Evolutionary conservation across 257 asterid species (phyloP).

Genomic region (Solanum neorickii): DNA sequence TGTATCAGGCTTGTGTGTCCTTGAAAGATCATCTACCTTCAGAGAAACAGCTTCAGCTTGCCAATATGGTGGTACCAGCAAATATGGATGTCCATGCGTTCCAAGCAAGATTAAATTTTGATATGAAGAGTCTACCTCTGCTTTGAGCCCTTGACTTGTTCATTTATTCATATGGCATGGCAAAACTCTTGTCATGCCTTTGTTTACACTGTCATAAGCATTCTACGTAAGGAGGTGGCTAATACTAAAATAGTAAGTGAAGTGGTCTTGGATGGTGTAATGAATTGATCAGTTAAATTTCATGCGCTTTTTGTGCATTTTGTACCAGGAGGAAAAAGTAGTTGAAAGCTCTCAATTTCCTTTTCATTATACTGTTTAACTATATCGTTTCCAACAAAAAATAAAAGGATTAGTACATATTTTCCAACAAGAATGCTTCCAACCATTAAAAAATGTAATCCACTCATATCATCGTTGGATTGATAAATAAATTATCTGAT

Average conservation of each 20-base stretch:
- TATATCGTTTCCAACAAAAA: not conserved
- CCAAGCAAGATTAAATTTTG: not conserved
- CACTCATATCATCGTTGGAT: not conserved
- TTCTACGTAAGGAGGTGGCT: not conserved
- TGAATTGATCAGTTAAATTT: not conserved
- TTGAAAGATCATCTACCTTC: slow-evolving; percentile 46
- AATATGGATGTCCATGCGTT: not conserved
- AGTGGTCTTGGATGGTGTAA: not conserved
- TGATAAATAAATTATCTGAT: not conserved
- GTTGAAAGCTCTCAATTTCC: not conserved
- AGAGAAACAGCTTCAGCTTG: slow-evolving; percentile 62
- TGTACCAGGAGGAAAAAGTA: not conserved
- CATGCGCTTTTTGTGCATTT: not conserved
- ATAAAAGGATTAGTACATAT: not conserved
- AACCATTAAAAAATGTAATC: not conserved
- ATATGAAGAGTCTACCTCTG: not conserved
- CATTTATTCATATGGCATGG: not conserved
- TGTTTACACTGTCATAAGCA: too few relatives aligned
- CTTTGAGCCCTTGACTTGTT: not conserved
- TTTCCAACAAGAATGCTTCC: not conserved
- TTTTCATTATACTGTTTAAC: not conserved
- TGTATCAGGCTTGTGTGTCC: slow-evolving; percentile 44
- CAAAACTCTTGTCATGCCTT: not conserved
- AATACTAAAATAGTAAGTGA: not conserved
- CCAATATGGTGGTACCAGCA: slow-evolving; percentile 39